These are phyloP conservation scores for Leccinum aurantiacum DNA, from an alignment of 768 basidiomycete genomes.

Conservation along the genomic window DNA sequence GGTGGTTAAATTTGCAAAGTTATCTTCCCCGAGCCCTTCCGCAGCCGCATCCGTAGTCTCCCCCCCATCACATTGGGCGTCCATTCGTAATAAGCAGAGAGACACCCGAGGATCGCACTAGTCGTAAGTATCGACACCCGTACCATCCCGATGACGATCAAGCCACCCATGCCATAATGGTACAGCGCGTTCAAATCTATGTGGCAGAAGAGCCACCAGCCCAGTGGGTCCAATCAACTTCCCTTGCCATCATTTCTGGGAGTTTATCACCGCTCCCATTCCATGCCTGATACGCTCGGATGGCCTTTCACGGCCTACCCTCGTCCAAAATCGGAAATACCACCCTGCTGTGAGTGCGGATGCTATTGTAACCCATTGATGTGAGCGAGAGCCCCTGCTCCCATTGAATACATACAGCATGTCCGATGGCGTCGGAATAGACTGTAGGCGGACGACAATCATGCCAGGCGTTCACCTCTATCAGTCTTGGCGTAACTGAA, in stretches of 20 bases:
- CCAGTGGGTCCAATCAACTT: background rate
- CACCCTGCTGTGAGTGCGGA: background rate
- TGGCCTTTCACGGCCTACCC: background rate
- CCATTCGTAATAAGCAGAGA: slow-evolving; percentile 11
- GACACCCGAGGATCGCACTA: slow-evolving; percentile 1
- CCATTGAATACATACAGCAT: background rate
- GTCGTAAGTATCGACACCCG: background rate
- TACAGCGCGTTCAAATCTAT: background rate
- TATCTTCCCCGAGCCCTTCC: slow-evolving; percentile 6
- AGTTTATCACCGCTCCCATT: background rate
- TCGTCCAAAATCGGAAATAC: slow-evolving; percentile 1
- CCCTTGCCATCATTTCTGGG: background rate
- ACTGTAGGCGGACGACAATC: slow-evolving; percentile 2
- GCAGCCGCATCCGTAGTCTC: slow-evolving; percentile 5
- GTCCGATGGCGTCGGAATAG: slow-evolving; percentile 13
- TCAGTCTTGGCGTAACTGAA: background rate
- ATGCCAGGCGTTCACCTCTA: slow-evolving; percentile 6
- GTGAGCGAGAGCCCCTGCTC: background rate
- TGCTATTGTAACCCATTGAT: background rate
- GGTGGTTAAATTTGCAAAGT: background rate
- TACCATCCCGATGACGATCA: background rate
- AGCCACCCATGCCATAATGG: background rate
- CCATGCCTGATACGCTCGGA: background rate
- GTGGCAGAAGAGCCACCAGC: background rate
- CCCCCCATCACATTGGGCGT: background rate